Evolutionary conservation across 2,329 filamentous ascomycete species (phyloP).

Genomic region (Ceratocystis ficicola): DNA sequence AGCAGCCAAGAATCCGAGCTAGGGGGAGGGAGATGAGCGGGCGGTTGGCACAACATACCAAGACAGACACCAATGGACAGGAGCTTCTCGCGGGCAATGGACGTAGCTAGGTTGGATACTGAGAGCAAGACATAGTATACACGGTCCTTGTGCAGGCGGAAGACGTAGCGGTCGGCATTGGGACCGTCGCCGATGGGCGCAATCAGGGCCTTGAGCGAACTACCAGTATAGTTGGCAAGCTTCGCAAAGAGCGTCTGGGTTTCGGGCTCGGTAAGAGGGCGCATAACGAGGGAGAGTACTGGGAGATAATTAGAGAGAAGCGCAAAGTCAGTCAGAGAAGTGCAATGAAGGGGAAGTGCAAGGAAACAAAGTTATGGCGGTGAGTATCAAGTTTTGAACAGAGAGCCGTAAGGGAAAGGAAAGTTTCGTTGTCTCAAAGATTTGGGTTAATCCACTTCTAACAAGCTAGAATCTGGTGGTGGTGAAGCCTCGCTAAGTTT

Average conservation of each 20-base stretch:
- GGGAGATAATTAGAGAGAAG: slow-evolving; percentile 12
- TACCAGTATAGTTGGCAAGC: slow-evolving; percentile 85
- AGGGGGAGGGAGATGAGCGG: background rate
- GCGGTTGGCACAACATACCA: slow-evolving; percentile 31
- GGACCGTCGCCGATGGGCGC: slow-evolving; percentile 55
- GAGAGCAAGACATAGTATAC: slow-evolving; percentile 89
- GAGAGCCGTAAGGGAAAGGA: background rate
- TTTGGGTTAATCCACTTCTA: slow-evolving; percentile 15
- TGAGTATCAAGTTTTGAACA: slow-evolving; percentile 8
- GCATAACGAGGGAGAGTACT: slow-evolving; percentile 43
- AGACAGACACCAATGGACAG: slow-evolving; percentile 82
- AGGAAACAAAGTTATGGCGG: background rate
- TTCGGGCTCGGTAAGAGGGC: slow-evolving; percentile 67
- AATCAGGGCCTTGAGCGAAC: slow-evolving; percentile 74
- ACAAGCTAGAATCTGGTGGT: slow-evolving; percentile 13
- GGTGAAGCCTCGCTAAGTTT: slow-evolving; percentile 16
- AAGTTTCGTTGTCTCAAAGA: slow-evolving; percentile 8
- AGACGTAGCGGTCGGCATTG: slow-evolving; percentile 67
- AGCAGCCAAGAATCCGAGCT: background rate
- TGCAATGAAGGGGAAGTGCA: background rate
- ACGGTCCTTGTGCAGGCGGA: slow-evolving; percentile 67
- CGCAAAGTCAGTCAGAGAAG: background rate
- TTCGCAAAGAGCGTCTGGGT: slow-evolving; percentile 79
- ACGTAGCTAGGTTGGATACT: slow-evolving; percentile 82
- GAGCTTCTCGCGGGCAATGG: slow-evolving; percentile 67